Base-by-base conservation (phyloP, 441 rosid genomes). In the Capsella rubella region DNA sequence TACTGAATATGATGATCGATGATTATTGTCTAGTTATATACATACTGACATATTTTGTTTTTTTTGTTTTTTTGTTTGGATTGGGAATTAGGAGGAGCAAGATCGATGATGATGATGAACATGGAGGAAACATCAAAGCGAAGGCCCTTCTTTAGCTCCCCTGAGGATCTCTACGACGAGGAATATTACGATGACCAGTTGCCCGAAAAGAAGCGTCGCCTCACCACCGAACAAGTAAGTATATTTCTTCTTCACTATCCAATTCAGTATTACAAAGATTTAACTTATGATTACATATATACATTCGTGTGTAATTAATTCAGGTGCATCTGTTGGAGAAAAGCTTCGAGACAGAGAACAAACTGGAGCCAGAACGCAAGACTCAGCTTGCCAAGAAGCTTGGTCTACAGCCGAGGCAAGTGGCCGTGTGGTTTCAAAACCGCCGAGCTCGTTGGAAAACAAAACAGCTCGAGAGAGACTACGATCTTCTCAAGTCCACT, bases 131-230 rank as follows among this genome's bases (percentile, higher is more conserved):
- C 79, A 79, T 86, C 89, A 21, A 92, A 78, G 87, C 84, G 74
- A 82, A 83, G 92, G 50, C 96, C 88, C 4, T 89, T 92, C 82
- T 88, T 92, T 85, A 82, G 86, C 82, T 85, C 90, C 27, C 80
- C 85, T 49, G 94, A 89, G 1, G 96, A 95, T 72, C 80, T 84
- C 62, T 86, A 80, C 64, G 95, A 95, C 9, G 97, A 90, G 14
- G 91, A 88, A 45, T 90, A 86, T 71, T 90, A 86, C 69, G 97
- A 95, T 27, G 97, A 95, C 4, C 97, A 88, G 77, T 45, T 73
- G 66, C 89, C 87, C 28, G 97, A 92, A 79, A 95, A 92, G 81
- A 95, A 95, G 72, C 96, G 99, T 57, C 94, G 99, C 29, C 97
- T 95, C 57, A 87, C 92, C 31, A 56, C 87, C 4, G 88, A 90